Percentiles rank a stretch among this genome's conserved stretches.
phyloP scores from a whole-genome alignment of 768 basidiomycete genomes.

The Boletellus ananiceps region DNA sequence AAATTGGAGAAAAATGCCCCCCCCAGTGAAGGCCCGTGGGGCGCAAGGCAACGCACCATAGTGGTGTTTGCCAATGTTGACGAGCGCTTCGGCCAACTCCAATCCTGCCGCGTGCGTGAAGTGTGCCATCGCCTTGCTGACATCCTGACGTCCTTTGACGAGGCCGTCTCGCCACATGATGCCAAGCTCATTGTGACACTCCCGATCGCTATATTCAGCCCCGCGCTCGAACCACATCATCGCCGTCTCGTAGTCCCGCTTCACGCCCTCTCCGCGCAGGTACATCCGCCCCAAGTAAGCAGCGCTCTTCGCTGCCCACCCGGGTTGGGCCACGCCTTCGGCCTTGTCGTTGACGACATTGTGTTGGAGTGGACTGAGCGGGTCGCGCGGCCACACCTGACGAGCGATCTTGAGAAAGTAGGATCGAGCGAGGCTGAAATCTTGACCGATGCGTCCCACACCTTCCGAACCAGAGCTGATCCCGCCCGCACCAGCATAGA shows the following conservation, averaged over 20 bases:
- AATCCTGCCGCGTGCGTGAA: slow-evolving; percentile 80
- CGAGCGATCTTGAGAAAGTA: slow-evolving; percentile 87
- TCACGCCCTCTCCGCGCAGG: slow-evolving; percentile 87
- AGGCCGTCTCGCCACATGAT: slow-evolving; percentile 92
- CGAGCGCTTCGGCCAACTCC: slow-evolving; percentile 89
- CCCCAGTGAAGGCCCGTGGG: too few relatives aligned
- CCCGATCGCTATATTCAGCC: slow-evolving; percentile 72
- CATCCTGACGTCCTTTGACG: slow-evolving; percentile 61
- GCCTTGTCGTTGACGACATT: slow-evolving; percentile 43
- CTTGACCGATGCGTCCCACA: slow-evolving; percentile 82
- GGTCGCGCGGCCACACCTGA: slow-evolving; percentile 84
- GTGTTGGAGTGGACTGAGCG: slow-evolving; percentile 47
- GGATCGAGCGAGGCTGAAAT: slow-evolving; percentile 67
- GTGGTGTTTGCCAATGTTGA: slow-evolving; percentile 82
- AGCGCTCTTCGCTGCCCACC: slow-evolving; percentile 73
- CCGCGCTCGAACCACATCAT: slow-evolving; percentile 96
- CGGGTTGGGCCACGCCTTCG: slow-evolving; percentile 46
- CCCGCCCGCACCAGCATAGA: slow-evolving; percentile 77
- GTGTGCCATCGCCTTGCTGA: slow-evolving; percentile 55
- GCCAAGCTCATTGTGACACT: slow-evolving; percentile 86
- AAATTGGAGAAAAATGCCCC: too few relatives aligned
- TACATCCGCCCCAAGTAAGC: slow-evolving; percentile 93
- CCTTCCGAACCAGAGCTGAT: slow-evolving; percentile 85
- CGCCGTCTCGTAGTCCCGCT: slow-evolving; percentile 66
- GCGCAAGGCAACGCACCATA: slow-evolving; percentile 41